These are phyloP conservation scores for Manihot esculenta DNA, from an alignment of 441 rosid genomes.

Conservation along the genomic window DNA sequence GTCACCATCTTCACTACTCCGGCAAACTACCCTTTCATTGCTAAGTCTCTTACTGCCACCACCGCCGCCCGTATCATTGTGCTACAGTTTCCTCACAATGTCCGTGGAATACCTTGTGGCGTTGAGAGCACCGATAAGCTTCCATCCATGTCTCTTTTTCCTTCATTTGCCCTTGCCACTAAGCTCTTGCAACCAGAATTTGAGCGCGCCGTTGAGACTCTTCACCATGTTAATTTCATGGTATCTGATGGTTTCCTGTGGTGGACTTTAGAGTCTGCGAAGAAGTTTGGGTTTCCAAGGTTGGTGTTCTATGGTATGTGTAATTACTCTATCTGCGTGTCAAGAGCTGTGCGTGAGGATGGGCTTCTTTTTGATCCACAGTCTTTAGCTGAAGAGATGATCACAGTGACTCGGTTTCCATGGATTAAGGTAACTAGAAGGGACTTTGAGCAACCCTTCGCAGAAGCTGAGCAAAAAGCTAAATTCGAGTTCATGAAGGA, in stretches of 20 bases:
- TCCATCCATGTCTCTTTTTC: slow-evolving; percentile 54
- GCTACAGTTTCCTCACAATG: slow-evolving; percentile 50
- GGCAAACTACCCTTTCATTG: slow-evolving; percentile 50
- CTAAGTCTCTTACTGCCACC: slow-evolving; percentile 41
- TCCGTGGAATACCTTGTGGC: slow-evolving; percentile 47
- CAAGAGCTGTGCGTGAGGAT: background rate
- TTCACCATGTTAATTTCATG: slow-evolving; percentile 48
- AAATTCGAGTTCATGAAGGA: slow-evolving; percentile 16
- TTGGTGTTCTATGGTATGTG: slow-evolving; percentile 48
- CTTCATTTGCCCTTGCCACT: slow-evolving; percentile 57
- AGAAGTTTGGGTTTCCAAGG: slow-evolving; percentile 56
- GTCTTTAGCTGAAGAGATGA: slow-evolving; percentile 38
- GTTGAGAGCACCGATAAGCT: slow-evolving; percentile 66
- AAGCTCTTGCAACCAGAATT: slow-evolving; percentile 52
- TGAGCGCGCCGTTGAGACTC: slow-evolving; percentile 38
- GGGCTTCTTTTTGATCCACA: slow-evolving; percentile 18
- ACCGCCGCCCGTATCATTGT: slow-evolving; percentile 33
- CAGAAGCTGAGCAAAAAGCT: slow-evolving; percentile 16
- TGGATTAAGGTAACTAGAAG: slow-evolving; percentile 55
- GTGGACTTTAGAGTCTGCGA: slow-evolving; percentile 76
- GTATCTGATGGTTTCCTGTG: slow-evolving; percentile 72
- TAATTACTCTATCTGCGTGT: slow-evolving; percentile 24
- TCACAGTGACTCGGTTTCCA: slow-evolving; percentile 51
- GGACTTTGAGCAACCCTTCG: slow-evolving; percentile 24
- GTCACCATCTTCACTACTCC: slow-evolving; percentile 70